These are phyloP conservation scores for Physcomitrium patens DNA, from an alignment of 225 moss, liverwort and hornwort species.

Conservation along the genomic window DNA sequence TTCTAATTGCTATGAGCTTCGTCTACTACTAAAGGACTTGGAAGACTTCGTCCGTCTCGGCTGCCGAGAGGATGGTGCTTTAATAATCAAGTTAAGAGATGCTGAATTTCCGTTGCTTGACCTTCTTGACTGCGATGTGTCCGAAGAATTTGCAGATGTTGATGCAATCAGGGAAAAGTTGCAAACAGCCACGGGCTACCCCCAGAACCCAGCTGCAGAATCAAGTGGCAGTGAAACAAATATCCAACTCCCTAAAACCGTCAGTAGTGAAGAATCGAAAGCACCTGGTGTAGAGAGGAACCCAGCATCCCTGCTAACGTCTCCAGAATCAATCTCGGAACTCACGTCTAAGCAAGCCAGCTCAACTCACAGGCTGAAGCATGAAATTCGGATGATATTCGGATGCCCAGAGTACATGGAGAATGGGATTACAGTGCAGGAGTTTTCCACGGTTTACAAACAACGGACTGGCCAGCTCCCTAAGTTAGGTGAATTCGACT, in stretches of 20 bases:
- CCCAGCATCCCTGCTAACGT: constrained; percentile 4
- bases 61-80: constrained; percentile 70
- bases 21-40: constrained; percentile 75
- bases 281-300: background rate
- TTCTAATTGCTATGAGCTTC: constrained; percentile 65
- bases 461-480: constrained; percentile 42
- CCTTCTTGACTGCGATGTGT: constrained; percentile 69
- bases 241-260: background rate
- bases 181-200: too few species aligned
- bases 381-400: constrained; percentile 51
- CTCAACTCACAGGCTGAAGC: constrained; percentile 32
- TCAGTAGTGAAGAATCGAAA: background rate
- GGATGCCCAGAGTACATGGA: constrained; percentile 47
- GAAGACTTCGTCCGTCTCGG: constrained; percentile 85
- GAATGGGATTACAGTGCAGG: constrained; percentile 39
- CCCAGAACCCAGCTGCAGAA: background rate
- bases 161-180: background rate
- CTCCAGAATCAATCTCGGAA: constrained; percentile 9
- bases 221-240: background rate
- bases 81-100: constrained; percentile 65
- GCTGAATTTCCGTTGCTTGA: constrained; percentile 80
- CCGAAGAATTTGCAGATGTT: background rate
- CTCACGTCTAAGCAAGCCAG: background rate
- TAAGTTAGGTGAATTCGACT: constrained; percentile 48
- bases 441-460: constrained; percentile 43